Evolutionary conservation across 2,329 filamentous ascomycete genomes (phyloP), one percentile per base, ranked within the genome.

Genomic region (Aspergillus fumigatiaffinis): DNA sequence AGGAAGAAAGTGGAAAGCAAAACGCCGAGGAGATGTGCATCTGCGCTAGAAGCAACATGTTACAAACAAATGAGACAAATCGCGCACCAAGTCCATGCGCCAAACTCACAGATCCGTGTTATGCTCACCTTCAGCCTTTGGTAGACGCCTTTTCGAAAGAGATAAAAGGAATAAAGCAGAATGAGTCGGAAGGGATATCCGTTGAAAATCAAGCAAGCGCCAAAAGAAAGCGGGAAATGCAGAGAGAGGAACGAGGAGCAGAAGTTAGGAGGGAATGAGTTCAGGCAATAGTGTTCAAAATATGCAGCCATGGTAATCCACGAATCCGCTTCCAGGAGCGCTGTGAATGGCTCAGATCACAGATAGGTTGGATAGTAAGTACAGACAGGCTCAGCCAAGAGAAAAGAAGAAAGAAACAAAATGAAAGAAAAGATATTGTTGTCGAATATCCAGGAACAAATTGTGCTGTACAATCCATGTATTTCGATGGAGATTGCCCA

Each of bases 171-270:
- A 48, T 29, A 49, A 17, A 49, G 35, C 3, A 50, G 46, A 56
- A 55, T 51, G n/a, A 7, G 6, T 23, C 8, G 21, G 21, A 6
- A 25, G 44, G 23, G 44, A 47, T 47, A 47, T 47, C 10, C 14
- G 5, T 23, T 8, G 23, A 23, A 12, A 14, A 47, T 17, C 23
- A 12, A 46, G 47, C 32, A 25, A 56, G 54, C 54, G 53, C 44
- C 35, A 44, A 53, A 23, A 50, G 47, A 49, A 51, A 54, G 25
- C 46, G 35, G 44, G 26, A 35, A 51, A 49, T 29, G 28, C 28
- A 29, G 28, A 32, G 42, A 50, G 56, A 38, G 47, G 58, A 50
- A 53, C 54, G 56, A 61, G 60, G 60, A 61, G 51, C 29, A 46
- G 53, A 51, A 54, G 47, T 42, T 60, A 55, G 55, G 20, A n/a